Base-by-base conservation (phyloP, 2,329 filamentous ascomycete species). In the Penicillium sp. region DNA sequence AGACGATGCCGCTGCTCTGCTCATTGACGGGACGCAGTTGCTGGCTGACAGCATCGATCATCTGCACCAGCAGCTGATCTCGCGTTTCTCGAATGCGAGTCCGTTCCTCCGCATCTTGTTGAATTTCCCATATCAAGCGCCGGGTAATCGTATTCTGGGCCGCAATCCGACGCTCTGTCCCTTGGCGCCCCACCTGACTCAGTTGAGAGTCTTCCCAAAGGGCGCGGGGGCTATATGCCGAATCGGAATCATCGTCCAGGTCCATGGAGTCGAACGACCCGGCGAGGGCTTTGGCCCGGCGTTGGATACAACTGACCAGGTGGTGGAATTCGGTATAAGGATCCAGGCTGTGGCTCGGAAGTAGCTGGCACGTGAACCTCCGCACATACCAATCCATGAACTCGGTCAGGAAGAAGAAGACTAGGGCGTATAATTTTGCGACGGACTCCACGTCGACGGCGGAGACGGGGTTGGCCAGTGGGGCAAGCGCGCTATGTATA, bases 341-440 rank as follows among this genome's bases (percentile, higher is more conserved):
- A 46, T 73, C 67, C 40, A 70, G 68, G 47, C 63, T 66, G 35
- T 67, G 66, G 44, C 69, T 71, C 27, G 66, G 64, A 40, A 73
- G 50, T 7, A 71, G 48, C 25, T 69, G 67, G 43, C 70, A 72
- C 11, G 60, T 69, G 11, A 64, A 65, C 50, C 62, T 58, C 40
- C 68, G 52, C 27, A 67, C 60, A 60, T 71, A 72, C 64, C 69
- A 72, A 50, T 71, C 65, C 62, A 73, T 72, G 40, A 72, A 63
- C 46, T 72, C 69, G 18, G 65, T 64, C 3, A 73, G 54, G 22
- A 71, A 66, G 50, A 73, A 66, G 31, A 72, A 72, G 4, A 65
- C 60, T 36, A 69, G 55, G 5, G 68, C 59, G 53, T 73, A 73
- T 24, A 71, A 62, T 20, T 57, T 63, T 7, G 66, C 63, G 25